Conservation (phyloP, 768 basidiomycete genomes). For the Psilocybe tampanensis region DNA sequence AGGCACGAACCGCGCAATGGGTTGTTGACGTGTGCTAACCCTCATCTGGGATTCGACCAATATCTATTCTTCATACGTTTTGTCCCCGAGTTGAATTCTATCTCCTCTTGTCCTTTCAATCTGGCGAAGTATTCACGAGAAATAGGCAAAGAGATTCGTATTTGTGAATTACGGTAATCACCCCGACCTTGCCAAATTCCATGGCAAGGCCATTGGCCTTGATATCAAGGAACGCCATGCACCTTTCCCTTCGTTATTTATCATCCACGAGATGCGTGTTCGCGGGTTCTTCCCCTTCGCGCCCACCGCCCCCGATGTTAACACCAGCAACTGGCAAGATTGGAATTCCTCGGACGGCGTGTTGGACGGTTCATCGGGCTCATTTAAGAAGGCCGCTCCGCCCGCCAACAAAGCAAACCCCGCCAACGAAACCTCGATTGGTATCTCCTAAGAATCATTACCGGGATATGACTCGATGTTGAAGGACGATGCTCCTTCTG, state of each 20-base stretch:
- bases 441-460: background rate
- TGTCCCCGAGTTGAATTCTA: background rate
- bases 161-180: background rate
- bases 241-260: slow-evolving; percentile 34
- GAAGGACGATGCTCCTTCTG: background rate
- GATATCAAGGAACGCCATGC: slow-evolving; percentile 20
- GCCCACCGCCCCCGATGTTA: slow-evolving; percentile 4
- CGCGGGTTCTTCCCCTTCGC: slow-evolving; percentile 31
- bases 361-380: too few relatives aligned
- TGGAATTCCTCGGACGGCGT: background rate
- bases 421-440: background rate
- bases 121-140: background rate
- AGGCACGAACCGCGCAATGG: background rate
- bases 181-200: background rate
- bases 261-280: slow-evolving; percentile 38
- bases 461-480: background rate
- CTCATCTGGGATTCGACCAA: background rate
- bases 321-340: background rate
- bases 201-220: background rate
- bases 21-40: background rate
- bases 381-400: too few relatives aligned
- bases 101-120: background rate
- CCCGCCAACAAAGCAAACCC: too few relatives aligned
- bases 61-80: background rate
- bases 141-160: background rate